These are phyloP conservation scores for Leptomonas pyrrhocoris DNA, from an alignment of 208 protist genomes.

Conservation along the genomic window DNA sequence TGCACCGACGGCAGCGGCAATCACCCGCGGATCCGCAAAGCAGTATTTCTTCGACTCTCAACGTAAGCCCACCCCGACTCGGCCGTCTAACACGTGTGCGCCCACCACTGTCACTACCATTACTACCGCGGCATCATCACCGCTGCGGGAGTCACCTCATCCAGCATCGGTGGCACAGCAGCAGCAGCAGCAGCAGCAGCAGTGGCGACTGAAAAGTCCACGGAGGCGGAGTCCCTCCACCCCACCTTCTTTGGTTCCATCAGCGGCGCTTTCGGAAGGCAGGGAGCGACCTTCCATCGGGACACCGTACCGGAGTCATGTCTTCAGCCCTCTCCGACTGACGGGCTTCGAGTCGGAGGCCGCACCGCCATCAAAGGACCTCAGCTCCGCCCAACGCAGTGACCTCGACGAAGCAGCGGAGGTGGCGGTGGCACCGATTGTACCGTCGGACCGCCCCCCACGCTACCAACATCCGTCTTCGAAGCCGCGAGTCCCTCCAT, in stretches of 20 bases:
- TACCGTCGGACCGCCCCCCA: neutral
- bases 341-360: neutral
- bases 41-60: constrained; percentile 22
- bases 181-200: neutral
- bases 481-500: neutral
- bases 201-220: neutral
- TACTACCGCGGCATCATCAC: neutral
- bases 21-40: neutral
- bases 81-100: neutral
- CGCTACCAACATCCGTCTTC: constrained; percentile 4
- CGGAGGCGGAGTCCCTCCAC: no score
- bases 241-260: neutral
- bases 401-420: neutral
- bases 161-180: neutral
- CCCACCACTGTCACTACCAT: neutral
- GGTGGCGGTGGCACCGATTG: neutral
- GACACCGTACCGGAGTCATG: constrained; percentile 2
- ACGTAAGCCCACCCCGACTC: neutral
- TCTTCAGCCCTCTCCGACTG: constrained; percentile 11
- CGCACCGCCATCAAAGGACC: neutral
- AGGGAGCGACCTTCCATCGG: constrained; percentile 1
- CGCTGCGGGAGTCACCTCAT: neutral
- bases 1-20: neutral
- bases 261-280: neutral
- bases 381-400: neutral